These are phyloP conservation scores for Phytophthora multivora DNA, from an alignment of 352 stramenopile species.

Conservation along the genomic window DNA sequence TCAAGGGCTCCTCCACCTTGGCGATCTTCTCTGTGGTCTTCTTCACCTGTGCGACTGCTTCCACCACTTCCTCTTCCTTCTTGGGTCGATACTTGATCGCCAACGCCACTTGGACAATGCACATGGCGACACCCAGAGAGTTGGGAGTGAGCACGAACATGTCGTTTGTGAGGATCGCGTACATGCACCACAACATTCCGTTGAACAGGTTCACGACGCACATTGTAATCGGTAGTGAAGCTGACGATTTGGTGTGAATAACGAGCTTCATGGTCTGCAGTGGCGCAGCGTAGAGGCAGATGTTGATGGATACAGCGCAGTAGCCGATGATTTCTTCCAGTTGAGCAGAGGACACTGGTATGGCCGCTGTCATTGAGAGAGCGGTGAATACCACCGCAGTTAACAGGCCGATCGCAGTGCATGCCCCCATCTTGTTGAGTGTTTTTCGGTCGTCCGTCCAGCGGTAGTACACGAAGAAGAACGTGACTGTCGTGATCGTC, in stretches of 20 bases:
- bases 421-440: conserved; percentile 18
- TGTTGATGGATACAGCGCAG: conserved; percentile 37
- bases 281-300: conserved; percentile 54
- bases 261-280: conserved; percentile 49
- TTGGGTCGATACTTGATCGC: conserved; percentile 31
- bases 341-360: conserved; percentile 24
- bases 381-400: conserved; percentile 15
- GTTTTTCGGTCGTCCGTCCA: conserved; percentile 19
- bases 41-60: conserved; percentile 8
- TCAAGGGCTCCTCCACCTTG: conserved; percentile 6
- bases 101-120: conserved; percentile 32
- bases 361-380: conserved; percentile 16
- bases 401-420: conserved; percentile 17
- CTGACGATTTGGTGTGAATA: conserved; percentile 41
- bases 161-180: conserved; percentile 47
- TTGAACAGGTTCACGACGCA: conserved; percentile 47
- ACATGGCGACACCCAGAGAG: conserved; percentile 36
- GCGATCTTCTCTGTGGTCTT: neutral
- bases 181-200: conserved; percentile 49
- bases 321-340: conserved; percentile 39
- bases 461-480: conserved; percentile 33
- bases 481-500: conserved; percentile 33
- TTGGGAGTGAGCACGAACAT: conserved; percentile 49
- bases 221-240: conserved; percentile 55
- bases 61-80: conserved; percentile 8